phyloP scores from a whole-genome alignment of 108 stramenopile species.

The Nitzschia putrida region DNA sequence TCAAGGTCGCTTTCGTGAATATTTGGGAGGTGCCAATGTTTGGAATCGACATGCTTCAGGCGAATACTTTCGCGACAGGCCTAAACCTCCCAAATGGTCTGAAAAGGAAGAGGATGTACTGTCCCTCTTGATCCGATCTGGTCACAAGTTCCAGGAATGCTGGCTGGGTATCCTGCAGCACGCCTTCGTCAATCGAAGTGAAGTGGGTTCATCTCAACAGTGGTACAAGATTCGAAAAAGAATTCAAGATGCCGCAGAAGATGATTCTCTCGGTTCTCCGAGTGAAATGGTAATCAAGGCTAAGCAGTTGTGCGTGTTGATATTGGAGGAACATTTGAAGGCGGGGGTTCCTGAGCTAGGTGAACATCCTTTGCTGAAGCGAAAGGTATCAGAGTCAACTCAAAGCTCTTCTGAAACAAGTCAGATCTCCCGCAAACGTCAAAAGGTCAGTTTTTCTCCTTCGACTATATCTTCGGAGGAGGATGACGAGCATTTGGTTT shows the following conservation, averaged over 20 bases:
- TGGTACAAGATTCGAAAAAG: constrained; percentile 13
- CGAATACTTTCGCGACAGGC: constrained; percentile 6
- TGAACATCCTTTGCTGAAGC: background rate
- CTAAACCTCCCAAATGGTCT: constrained; percentile 12
- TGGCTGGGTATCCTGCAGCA: constrained; percentile 2
- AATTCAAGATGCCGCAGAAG: background rate
- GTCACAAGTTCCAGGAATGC: constrained; percentile 8
- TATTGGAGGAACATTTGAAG: constrained; percentile 3
- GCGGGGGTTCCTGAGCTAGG: constrained; percentile 13
- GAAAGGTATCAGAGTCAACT: constrained; percentile 1
- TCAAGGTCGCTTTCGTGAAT: background rate
- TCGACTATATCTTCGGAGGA: background rate
- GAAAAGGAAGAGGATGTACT: constrained; percentile 12
- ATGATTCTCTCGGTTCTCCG: background rate
- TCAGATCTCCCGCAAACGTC: background rate
- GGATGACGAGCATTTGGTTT: too few relatives aligned
- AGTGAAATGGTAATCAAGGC: background rate
- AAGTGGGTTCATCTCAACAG: constrained; percentile 6
- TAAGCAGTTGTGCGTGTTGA: background rate
- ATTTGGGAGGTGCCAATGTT: constrained; percentile 11
- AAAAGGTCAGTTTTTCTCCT: constrained; percentile 3
- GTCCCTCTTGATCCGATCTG: background rate
- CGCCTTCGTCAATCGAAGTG: constrained; percentile 9
- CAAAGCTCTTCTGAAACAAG: background rate
- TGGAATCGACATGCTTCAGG: constrained; percentile 6